Conservation (phyloP, 495 filamentous ascomycete genomes). For the Penicillium mononematosum region DNA sequence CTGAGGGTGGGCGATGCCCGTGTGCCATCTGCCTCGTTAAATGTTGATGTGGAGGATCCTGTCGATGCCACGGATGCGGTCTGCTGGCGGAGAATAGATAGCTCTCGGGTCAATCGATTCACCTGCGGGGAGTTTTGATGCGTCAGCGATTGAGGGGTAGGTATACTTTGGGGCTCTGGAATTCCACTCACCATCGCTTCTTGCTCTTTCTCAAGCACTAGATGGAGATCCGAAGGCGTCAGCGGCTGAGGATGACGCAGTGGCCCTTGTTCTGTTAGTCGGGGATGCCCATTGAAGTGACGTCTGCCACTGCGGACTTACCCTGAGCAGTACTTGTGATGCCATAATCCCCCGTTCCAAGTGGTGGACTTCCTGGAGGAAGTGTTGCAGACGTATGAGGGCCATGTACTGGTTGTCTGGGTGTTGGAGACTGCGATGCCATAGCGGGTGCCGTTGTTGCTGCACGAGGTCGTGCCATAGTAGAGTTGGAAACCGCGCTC, state of each 20-base stretch:
- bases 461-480: conserved; percentile 47
- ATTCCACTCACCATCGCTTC: conserved; percentile 73
- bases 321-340: conserved; percentile 59
- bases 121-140: conserved; percentile 52
- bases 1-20: conserved; percentile 49
- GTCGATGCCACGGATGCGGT: conserved; percentile 82
- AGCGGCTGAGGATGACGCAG: conserved; percentile 79
- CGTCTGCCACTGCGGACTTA: conserved; percentile 19
- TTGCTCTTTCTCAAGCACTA: conserved; percentile 87
- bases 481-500: conserved; percentile 55
- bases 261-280: conserved; percentile 45
- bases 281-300: neutral
- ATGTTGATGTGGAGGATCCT: conserved; percentile 67
- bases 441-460: conserved; percentile 53
- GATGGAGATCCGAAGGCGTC: conserved; percentile 82
- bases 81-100: conserved; percentile 74
- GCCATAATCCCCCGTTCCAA: conserved; percentile 49
- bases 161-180: neutral
- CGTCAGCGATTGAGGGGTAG: conserved; percentile 10
- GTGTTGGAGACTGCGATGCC: conserved; percentile 37
- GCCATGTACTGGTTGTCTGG: conserved; percentile 46
- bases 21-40: conserved; percentile 50
- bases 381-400: conserved; percentile 41
- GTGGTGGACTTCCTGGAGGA: conserved; percentile 33
- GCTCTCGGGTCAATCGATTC: conserved; percentile 86